Base-by-base conservation (phyloP, 2,329 filamentous ascomycete genomes). In the Colletotrichum ledebouriae region DNA sequence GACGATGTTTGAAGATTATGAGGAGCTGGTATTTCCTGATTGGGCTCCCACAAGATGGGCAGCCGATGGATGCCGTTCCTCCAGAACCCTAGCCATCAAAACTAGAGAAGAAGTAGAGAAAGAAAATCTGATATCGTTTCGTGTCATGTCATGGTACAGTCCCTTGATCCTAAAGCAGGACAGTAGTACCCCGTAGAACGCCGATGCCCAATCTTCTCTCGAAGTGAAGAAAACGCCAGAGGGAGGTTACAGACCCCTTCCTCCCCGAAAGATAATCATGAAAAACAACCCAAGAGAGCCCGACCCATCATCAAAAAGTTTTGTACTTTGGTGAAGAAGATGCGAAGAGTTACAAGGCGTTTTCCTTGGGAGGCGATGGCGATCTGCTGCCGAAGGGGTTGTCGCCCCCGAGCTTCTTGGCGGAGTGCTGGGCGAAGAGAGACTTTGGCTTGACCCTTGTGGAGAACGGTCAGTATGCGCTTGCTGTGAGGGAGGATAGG, bases 401-500 rank as follows among this genome's bases (percentile, higher is more conserved):
- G 22, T 65, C 82, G 41, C 66, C 42, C 62, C 80, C 80, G 76
- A 89, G 81, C 76, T 87, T 90, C 85, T 90, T 90, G 81, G 83
- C 82, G 57, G 88, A 89, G 53, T 88, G 84, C 77, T 89, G 87
- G 67, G 89, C 88, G 76, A 91, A 91, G 73, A 91, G 85, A 3
- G 89, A 91, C 79, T 88, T 89, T 67, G 89, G 89, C 82, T 90
- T 91, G 76, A 83, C 84, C 75, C 88, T 90, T 73, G 12, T 12
- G 13, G 11, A 5, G 59, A 49, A 6, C 22, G 29, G 47, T 71
- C 52, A 68, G 55, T 41, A 22, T 17, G 10, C 12, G 49, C 33
- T 44, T 34, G 46, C 11, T n/a, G 15, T 53, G 13, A 13, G 37
- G 7, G 12, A 33, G 11, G 4, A 37, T 6, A 33, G 6, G 37